Evolutionary conservation across 108 stramenopile species (phyloP), one percentile per base, ranked within the genome.

Genomic region (Stephanodiscus minutulus): DNA sequence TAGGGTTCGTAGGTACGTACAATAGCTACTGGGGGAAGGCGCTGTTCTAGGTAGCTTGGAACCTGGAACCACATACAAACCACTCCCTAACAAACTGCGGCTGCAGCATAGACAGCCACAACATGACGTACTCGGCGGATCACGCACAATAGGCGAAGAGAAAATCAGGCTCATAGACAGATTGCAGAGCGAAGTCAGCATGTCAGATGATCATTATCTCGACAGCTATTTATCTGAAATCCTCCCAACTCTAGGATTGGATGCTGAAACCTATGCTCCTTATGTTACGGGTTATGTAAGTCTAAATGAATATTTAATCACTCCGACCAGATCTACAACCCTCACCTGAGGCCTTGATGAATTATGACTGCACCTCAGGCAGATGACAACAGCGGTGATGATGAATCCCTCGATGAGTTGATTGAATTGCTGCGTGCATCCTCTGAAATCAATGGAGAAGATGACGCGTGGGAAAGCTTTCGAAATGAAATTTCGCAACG

Each of bases 371-470:
- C 0, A 56, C 55, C 27, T 11, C 55, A 60, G 59, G 29, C 29
- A 18, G 8, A 71, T 21, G 70, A 81, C 54, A 61, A 80, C 11
- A 72, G 72, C 18, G 82, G 66, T 33, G 61, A 83, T 33, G 82
- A 87, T 20, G 87, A 76, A 31, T 68, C 56, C 18, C 64, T 85
- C 57, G 83, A 86, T 49, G 74, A 82, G 20, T 68, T 92, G 18
- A 69, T 94, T 58, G 88, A 88, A 55, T 53, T 94, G 0, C 56
- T 94, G n/a, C 80, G 84, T 43, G 89, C 87, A 22, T 89, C 88
- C 18, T 81, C 82, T 9, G 90, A 89, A 64, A 75, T 70, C 17
- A 79, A 85, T 61, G 59, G 55, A 3, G 87, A 88, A 41, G 88
- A 89, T 58, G 85, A 86, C 13, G 76, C 76, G 15, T 91, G 89